A percentile compares a stretch with the other conserved stretches of the same genome.
Conservation (phyloP, 257 asterid species). For the Penstemon newberryi region DNA sequence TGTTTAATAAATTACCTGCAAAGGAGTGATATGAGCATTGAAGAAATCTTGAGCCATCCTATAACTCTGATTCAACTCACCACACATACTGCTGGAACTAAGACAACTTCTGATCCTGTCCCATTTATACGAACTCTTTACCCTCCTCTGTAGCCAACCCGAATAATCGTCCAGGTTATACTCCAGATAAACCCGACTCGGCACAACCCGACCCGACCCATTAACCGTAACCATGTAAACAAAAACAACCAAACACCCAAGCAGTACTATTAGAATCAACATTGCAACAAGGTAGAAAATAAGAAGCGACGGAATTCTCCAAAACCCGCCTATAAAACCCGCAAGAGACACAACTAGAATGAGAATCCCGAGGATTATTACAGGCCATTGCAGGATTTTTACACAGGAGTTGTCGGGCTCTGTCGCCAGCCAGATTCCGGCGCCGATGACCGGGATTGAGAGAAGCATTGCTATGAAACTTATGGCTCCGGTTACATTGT, state of each 20-base stretch:
- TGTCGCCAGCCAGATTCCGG: conserved; percentile 84
- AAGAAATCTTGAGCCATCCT: conserved; percentile 91
- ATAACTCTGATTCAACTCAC: conserved; percentile 74
- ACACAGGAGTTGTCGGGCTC: conserved; percentile 75
- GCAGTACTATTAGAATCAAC: conserved; percentile 67
- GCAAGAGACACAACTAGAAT: conserved; percentile 58
- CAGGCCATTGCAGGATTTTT: conserved; percentile 77
- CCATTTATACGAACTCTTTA: conserved; percentile 71
- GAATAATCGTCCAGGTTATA: conserved; percentile 65
- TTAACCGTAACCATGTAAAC: conserved; percentile 65
- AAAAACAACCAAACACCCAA: conserved; percentile 65
- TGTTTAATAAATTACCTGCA: conserved; percentile 54
- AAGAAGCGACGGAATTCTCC: conserved; percentile 66
- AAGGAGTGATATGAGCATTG: conserved; percentile 68
- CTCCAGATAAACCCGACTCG: conserved; percentile 77
- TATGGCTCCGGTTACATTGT: conserved; percentile 67
- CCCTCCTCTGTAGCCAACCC: conserved; percentile 69
- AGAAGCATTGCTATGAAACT: conserved; percentile 74
- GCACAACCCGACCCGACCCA: conserved; percentile 73
- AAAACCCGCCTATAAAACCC: conserved; percentile 79
- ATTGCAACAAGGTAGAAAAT: conserved; percentile 67
- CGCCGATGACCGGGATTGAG: conserved; percentile 77
- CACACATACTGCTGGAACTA: conserved; percentile 66
- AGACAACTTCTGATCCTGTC: conserved; percentile 75
- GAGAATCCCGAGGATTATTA: conserved; percentile 65